Evolutionary conservation across 2,329 filamentous ascomycete genomes (phyloP), one percentile per base, ranked within the genome.

Genomic region (Pseudogymnoascus sp.): DNA sequence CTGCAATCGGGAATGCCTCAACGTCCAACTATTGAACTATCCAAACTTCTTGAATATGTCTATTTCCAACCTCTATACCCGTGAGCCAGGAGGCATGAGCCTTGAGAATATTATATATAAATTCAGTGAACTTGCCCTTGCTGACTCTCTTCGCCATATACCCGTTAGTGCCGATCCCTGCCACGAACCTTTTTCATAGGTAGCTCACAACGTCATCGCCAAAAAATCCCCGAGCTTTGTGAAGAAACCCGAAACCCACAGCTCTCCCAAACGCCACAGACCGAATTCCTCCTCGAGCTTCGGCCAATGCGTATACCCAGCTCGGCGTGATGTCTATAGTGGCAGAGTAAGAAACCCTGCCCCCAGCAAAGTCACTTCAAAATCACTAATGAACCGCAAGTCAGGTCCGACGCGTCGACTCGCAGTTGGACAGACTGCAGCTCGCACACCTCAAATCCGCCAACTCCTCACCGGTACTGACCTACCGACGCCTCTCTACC

Each of bases 341-440:
- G 69, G 71, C 76, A 72, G 79, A 80, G 79, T 80, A 74, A 71
- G 75, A 51, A 64, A 57, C 66, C 62, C 31, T 39, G 25, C 57
- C 31, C 61, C 41, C 14, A 37, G 14, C 62, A 37, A 11, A 43
- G 25, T 23, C 63, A 66, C 39, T 31, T 51, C 60, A 63, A 64
- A 25, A 48, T 28, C 16, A 34, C 41, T 61, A 23, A 37, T 14
- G 25, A 21, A 21, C 43, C 48, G 16, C 60, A 39, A 74, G 73
- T 63, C 85, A 86, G 75, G 81, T 89, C 67, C 83, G 84, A 72
- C 82, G 82, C 66, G 77, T 88, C 65, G 86, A 88, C 75, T 80
- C 83, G 69, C 85, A 88, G 72, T 81, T 90, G 65, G 86, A 89
- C 73, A 83, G 84, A 65, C 81, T 89, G 65, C 81, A 82, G 23